These are phyloP conservation scores for Galeopsis tetrahit DNA, from an alignment of 257 asterid genomes.

Conservation along the genomic window DNA sequence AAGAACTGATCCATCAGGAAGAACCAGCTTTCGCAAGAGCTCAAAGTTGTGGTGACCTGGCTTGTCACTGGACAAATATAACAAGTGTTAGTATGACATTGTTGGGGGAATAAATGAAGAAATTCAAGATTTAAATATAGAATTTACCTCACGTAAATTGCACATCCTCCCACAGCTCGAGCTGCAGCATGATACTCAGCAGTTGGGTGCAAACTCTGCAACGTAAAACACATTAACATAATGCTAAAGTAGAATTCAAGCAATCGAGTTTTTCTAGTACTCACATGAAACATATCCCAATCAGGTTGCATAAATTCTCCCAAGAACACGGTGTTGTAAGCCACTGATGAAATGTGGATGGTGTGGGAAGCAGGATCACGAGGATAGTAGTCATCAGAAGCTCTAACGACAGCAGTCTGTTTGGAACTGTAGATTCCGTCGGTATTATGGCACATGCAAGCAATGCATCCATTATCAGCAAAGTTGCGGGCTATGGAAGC, in stretches of 20 bases:
- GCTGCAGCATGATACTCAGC: conserved; percentile 96
- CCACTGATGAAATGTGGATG: conserved; percentile 86
- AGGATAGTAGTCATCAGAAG: conserved; percentile 94
- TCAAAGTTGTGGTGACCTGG: conserved; percentile 91
- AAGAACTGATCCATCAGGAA: conserved; percentile 92
- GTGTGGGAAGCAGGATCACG: conserved; percentile 97
- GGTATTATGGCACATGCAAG: conserved; percentile 97
- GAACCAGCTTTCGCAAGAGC: conserved; percentile 80
- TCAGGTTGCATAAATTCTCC: conserved; percentile 96
- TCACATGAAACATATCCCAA: conserved; percentile 93
- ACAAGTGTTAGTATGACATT: background rate
- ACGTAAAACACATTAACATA: conserved; percentile 3
- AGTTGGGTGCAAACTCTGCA: conserved; percentile 86
- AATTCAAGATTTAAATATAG: background rate
- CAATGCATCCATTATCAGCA: conserved; percentile 82
- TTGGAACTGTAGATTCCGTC: conserved; percentile 84
- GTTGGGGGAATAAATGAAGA: background rate
- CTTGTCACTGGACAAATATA: conserved; percentile 61
- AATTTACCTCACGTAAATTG: conserved; percentile 80
- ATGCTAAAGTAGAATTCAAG: background rate
- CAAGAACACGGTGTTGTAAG: conserved; percentile 79
- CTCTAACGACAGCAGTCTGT: conserved; percentile 85
- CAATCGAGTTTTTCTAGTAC: conserved; percentile 31
- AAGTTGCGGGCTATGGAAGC: conserved; percentile 84
- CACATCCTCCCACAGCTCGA: conserved; percentile 73